Evolutionary conservation across 257 asterid genomes (phyloP).

Genomic region (Rehmannia glutinosa): DNA sequence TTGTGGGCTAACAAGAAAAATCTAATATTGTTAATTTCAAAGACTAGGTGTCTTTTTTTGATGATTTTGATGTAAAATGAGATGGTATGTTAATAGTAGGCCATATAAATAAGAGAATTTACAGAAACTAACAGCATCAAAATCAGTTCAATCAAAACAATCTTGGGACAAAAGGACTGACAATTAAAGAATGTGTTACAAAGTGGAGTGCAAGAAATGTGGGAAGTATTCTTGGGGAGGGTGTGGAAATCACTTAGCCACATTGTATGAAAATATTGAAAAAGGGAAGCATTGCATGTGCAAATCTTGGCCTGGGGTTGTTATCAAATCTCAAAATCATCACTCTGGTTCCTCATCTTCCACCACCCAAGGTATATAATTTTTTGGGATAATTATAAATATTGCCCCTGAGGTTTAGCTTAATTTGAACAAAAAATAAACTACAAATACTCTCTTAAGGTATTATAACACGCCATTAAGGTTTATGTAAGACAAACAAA

Average conservation of each 20-base stretch:
- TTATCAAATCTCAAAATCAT: conserved; percentile 29
- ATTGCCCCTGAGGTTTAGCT: no score
- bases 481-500: no score
- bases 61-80: conserved; percentile 27
- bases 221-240: conserved; percentile 68
- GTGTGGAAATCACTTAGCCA: conserved; percentile 56
- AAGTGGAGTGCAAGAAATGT: conserved; percentile 59
- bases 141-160: neutral
- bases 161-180: neutral
- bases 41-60: conserved; percentile 8
- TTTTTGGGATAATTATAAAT: no score
- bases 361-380: conserved; percentile 14
- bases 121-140: neutral
- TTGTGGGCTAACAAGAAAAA: conserved; percentile 24
- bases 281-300: conserved; percentile 71
- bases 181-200: conserved; percentile 41
- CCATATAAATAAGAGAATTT: neutral
- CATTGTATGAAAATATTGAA: conserved; percentile 40
- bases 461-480: no score
- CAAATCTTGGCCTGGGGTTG: conserved; percentile 77
- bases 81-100: conserved; percentile 2
- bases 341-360: conserved; percentile 13
- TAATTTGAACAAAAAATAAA: no score
- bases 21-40: conserved; percentile 5
- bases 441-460: no score